Evolutionary conservation across 371 early-diverging fungal species (phyloP).

Genomic region (Mortierella polycephala): DNA sequence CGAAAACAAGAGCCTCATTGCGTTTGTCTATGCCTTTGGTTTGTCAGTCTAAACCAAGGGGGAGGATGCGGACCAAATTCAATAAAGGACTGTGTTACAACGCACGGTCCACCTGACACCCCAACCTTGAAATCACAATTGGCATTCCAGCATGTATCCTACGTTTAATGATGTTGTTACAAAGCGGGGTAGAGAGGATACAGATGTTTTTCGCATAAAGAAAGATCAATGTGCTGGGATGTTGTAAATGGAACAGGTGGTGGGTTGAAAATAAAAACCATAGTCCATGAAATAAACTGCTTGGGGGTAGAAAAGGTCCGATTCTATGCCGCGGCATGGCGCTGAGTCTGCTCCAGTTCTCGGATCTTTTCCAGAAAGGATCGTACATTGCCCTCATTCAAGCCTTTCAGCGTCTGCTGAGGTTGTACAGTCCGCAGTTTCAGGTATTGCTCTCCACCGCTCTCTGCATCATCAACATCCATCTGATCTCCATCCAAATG

Average conservation of each 20-base stretch:
- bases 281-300: not conserved
- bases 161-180: no score
- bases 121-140: no score
- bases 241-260: no score
- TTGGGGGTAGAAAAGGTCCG: not conserved
- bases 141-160: no score
- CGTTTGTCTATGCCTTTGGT: constrained; percentile 40
- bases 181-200: no score
- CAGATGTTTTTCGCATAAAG: no score
- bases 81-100: not conserved
- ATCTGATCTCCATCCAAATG: constrained; percentile 30
- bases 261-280: not conserved
- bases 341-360: constrained; percentile 37
- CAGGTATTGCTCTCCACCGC: constrained; percentile 9
- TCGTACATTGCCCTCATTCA: constrained; percentile 49
- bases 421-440: not conserved
- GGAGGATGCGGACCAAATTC: not conserved
- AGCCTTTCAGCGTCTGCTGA: constrained; percentile 16
- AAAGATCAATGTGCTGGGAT: no score
- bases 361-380: constrained; percentile 50
- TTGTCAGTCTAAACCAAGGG: constrained; percentile 18
- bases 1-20: constrained; percentile 40
- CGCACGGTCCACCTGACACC: no score
- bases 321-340: constrained; percentile 9
- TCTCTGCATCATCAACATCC: constrained; percentile 28